Conservation (phyloP, 78 protist genomes). For the Chrysochromulina parva region DNA sequence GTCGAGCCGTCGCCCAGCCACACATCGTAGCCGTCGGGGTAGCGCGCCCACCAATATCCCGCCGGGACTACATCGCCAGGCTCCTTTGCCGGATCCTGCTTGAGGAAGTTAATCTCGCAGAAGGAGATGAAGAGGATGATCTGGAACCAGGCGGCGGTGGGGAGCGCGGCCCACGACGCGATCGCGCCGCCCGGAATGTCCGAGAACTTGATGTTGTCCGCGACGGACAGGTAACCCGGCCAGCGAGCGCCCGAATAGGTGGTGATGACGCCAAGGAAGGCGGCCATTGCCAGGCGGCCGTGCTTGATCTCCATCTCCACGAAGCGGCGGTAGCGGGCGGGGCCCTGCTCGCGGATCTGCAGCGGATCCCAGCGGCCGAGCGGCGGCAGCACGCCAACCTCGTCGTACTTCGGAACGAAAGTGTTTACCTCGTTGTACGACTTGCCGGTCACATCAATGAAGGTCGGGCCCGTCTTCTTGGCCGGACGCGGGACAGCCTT, state of each 20-base stretch:
- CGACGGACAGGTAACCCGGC: background rate
- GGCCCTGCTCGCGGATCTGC: background rate
- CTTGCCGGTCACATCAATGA: background rate
- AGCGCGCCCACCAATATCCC: background rate
- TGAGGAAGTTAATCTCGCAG: background rate
- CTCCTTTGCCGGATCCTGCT: slow-evolving; percentile 4
- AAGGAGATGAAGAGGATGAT: background rate
- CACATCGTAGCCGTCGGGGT: slow-evolving; percentile 12
- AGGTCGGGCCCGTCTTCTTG: too few relatives aligned
- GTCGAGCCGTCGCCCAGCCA: slow-evolving; percentile 3
- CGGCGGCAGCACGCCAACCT: slow-evolving; percentile 19
- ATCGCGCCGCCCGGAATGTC: background rate
- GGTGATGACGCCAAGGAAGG: slow-evolving; percentile 17
- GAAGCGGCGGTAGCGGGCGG: slow-evolving; percentile 8
- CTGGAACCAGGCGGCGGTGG: background rate
- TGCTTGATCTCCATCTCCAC: slow-evolving; percentile 30
- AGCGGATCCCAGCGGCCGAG: slow-evolving; percentile 22
- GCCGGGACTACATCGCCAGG: slow-evolving; percentile 1
- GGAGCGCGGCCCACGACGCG: slow-evolving; percentile 1
- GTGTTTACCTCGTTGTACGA: background rate
- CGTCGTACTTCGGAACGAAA: background rate
- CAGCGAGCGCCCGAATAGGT: background rate
- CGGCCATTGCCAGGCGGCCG: slow-evolving; percentile 14
- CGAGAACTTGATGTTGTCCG: background rate
- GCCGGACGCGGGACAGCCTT: too few relatives aligned